Evolutionary conservation across 2,329 filamentous ascomycete species (phyloP).

Genomic region (Penicillium digitatum): DNA sequence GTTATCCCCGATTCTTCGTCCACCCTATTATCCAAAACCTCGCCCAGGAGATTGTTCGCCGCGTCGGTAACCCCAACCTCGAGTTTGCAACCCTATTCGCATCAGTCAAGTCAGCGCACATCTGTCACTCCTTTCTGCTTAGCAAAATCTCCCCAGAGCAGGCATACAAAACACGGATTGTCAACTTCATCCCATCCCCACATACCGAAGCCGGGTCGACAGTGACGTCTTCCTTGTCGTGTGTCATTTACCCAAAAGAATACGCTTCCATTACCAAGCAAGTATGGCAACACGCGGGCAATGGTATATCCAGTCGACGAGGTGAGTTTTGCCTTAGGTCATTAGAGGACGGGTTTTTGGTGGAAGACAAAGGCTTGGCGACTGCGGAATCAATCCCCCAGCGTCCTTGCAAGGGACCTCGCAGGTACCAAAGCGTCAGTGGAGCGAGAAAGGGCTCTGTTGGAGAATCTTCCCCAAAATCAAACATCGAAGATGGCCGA

Average conservation of each 20-base stretch:
- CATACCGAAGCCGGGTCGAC: slow-evolving; percentile 59
- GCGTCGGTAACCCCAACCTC: slow-evolving; percentile 54
- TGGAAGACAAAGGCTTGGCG: slow-evolving; percentile 44
- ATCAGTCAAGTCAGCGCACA: slow-evolving; percentile 61
- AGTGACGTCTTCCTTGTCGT: slow-evolving; percentile 60
- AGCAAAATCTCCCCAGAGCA: slow-evolving; percentile 32
- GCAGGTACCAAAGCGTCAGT: slow-evolving; percentile 64
- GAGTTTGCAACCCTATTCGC: slow-evolving; percentile 76
- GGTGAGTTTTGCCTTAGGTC: slow-evolving; percentile 83
- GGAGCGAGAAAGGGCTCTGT: slow-evolving; percentile 47
- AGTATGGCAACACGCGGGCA: slow-evolving; percentile 96
- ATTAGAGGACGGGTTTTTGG: slow-evolving; percentile 64
- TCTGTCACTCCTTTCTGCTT: slow-evolving; percentile 71
- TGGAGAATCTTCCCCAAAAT: slow-evolving; percentile 36
- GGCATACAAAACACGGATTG: slow-evolving; percentile 51
- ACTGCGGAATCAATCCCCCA: slow-evolving; percentile 23
- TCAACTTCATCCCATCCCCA: slow-evolving; percentile 54
- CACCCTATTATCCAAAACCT: slow-evolving; percentile 77
- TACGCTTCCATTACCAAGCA: slow-evolving; percentile 74
- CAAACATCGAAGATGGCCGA: slow-evolving; percentile 43
- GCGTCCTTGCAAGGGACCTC: slow-evolving; percentile 64
- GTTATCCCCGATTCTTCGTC: slow-evolving; percentile 93
- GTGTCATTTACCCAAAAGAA: slow-evolving; percentile 66
- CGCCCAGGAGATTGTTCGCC: slow-evolving; percentile 61
- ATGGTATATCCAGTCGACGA: slow-evolving; percentile 84